Conservation (phyloP, 169 alveolate genomes). For the Eimeria praecox region DNA sequence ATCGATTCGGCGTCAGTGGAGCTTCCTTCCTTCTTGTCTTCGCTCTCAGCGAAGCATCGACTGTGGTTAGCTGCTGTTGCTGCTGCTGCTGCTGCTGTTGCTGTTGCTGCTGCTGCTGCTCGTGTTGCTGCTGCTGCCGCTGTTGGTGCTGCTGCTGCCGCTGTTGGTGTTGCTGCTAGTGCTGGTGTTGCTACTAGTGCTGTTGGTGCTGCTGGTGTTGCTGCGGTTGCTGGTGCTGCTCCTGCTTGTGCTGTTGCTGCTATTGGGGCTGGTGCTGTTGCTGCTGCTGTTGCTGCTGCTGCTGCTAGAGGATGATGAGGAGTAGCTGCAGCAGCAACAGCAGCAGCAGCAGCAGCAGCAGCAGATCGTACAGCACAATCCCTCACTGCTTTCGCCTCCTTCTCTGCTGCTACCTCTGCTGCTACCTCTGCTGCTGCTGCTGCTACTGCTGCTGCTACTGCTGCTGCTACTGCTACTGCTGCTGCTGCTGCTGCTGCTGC, state of each 20-base stretch:
- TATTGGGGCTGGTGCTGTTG: neutral
- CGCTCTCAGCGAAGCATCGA: conserved; percentile 26
- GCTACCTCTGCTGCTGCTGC: neutral
- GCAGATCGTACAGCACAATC: neutral
- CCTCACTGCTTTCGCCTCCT: too few relatives aligned
- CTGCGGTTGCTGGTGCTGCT: neutral
- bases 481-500: neutral
- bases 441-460: neutral
- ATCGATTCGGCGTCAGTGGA: conserved; percentile 76
- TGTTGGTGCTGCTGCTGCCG: neutral
- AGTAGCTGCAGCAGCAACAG: neutral
- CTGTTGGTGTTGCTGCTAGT: neutral
- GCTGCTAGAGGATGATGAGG: neutral
- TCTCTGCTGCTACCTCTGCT: too few relatives aligned
- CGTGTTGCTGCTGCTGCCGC: neutral
- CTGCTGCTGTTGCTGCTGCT: neutral
- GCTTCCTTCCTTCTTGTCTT: conserved; percentile 65
- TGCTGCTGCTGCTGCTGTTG: too few relatives aligned
- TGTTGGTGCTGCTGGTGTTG: conserved; percentile 4
- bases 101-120: neutral
- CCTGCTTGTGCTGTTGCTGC: neutral
- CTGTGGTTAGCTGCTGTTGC: neutral
- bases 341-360: neutral
- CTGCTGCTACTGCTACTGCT: neutral
- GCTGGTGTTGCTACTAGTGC: neutral